Base-by-base conservation (phyloP, 768 basidiomycete genomes). In the Lactarius hatsudake region DNA sequence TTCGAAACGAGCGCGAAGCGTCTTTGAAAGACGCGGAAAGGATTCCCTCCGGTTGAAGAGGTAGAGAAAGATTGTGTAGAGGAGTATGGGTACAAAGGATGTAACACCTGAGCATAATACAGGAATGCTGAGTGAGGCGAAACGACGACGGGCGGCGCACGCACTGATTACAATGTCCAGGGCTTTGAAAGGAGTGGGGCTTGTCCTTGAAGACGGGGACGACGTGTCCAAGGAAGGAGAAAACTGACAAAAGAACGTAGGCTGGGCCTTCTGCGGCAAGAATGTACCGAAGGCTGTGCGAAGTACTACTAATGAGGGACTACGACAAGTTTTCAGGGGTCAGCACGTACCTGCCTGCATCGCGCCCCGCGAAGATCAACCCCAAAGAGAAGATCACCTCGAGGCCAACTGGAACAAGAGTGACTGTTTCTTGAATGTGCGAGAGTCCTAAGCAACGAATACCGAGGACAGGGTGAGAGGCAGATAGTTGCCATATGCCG, bases 381-480 rank as follows among this genome's bases (percentile, higher is more conserved):
- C 82, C 76, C 64, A 84, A 75, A 34, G 85, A 81, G 71, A 88
- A 84, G 45, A 91, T 72, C 67, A 85, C 75, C 76, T 91, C 90
- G 61, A 91, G 73, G 48, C 77, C 83, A 20, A 87, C 81, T 36
- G 90, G 89, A 67, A 91, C 81, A 69, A 90, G 76, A 63, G 91
- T 76, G 48, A 82, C 71, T 42, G 78, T 75, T 62, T 79, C 81
- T 76, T 91, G 76, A 30, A 78, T 70, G 58, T 66, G 72, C 61
- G 80, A 78, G 65, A 89, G 80, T 54, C 81, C 79, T 68, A 83
- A 76, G 74, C 91, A 93, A 67, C 91, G 91, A 69, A 93, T 84
- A 69, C 86, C 89, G 48, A 88, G 77, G 65, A 87, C 84, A n/a
- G 42, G 84, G 78, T 36, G 91, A 92, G 68, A 93, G 79, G 77